Evolutionary conservation across 495 filamentous ascomycete species (phyloP).

Genomic region (Trichoderma erinaceum): DNA sequence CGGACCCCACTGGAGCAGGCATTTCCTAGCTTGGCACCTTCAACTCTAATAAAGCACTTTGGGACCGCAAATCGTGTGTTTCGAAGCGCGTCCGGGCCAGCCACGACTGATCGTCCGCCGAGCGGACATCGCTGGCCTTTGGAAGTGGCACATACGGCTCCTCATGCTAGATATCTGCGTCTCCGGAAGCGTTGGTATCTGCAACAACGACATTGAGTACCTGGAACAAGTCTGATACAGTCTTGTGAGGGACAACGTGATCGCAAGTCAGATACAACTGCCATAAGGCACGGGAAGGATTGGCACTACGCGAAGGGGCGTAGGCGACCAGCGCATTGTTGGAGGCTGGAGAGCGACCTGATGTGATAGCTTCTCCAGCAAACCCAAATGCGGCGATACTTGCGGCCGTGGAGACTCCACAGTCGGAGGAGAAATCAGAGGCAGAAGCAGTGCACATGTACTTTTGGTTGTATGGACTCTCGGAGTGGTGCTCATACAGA

Average conservation of each 20-base stretch:
- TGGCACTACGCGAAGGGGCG: constrained; percentile 29
- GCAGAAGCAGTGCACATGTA: constrained; percentile 32
- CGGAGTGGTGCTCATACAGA: constrained; percentile 29
- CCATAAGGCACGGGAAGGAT: constrained; percentile 32
- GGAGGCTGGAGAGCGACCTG: constrained; percentile 28
- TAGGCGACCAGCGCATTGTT: constrained; percentile 33
- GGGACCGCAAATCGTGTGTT: constrained; percentile 30
- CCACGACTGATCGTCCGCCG: not conserved
- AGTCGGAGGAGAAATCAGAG: constrained; percentile 32
- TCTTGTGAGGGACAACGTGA: constrained; percentile 29
- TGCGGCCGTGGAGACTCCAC: constrained; percentile 27
- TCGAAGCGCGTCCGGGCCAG: constrained; percentile 16
- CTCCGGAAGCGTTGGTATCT: constrained; percentile 20
- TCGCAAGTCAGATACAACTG: constrained; percentile 34
- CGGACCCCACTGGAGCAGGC: constrained; percentile 20
- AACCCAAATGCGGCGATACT: constrained; percentile 31
- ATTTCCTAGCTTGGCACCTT: constrained; percentile 21
- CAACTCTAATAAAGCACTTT: constrained; percentile 26
- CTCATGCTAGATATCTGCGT: constrained; percentile 31
- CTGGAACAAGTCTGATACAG: constrained; percentile 28
- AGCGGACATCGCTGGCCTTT: not conserved
- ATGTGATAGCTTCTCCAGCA: constrained; percentile 29
- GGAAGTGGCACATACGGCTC: constrained; percentile 26
- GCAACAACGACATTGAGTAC: constrained; percentile 25
- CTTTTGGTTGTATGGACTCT: constrained; percentile 30